Evolutionary conservation across 164 flowering plant genomes (phyloP).

Genomic region (Annona squamosa): DNA sequence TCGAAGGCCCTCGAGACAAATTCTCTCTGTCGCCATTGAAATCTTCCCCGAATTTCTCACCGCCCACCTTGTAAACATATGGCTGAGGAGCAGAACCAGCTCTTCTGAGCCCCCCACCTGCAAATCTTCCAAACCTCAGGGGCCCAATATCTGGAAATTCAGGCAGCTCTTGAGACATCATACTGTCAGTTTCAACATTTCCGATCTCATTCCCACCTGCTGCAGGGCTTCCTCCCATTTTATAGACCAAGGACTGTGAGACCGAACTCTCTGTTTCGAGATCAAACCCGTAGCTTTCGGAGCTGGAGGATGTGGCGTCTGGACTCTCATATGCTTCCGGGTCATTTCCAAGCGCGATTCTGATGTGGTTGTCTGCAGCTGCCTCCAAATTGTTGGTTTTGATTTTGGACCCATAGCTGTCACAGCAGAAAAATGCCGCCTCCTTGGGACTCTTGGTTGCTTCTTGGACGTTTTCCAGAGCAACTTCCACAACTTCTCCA

Average conservation of each 20-base stretch:
- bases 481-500: background rate
- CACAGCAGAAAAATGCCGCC: background rate
- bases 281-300: background rate
- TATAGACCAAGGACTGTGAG: background rate
- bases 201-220: background rate
- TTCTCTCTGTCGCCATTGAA: background rate
- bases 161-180: background rate
- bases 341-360: background rate
- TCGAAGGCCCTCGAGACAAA: constrained; percentile 3
- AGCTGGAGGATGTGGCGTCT: constrained; percentile 2
- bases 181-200: background rate
- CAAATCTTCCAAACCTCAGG: background rate
- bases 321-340: background rate
- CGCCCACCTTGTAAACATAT: background rate
- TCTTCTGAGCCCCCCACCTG: background rate
- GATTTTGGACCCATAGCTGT: background rate
- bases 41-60: background rate
- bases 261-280: background rate
- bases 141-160: constrained; percentile 2
- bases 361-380: no score
- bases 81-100: background rate
- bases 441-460: background rate
- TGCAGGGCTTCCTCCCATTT: background rate
- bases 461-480: background rate
- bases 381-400: background rate